Evolutionary conservation across 306 rosid genomes (phyloP), one percentile per base, ranked within the genome.

Genomic region (Prunus campanulata): DNA sequence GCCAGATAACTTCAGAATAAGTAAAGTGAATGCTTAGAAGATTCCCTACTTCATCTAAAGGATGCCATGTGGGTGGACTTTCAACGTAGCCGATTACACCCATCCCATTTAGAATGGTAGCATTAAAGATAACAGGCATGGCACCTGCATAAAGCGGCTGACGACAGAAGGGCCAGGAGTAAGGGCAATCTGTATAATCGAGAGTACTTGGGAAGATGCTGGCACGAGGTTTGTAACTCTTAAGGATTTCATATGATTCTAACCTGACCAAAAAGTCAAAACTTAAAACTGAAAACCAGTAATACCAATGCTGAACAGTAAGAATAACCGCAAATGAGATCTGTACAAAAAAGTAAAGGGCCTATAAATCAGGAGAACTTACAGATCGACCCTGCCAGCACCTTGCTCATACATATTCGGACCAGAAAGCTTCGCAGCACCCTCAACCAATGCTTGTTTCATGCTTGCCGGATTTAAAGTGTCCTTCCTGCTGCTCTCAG

Each of bases 401-500:
- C 99, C 99, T 85, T 95, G 97, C 84, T 95, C 97, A 71, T 85
- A 95, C 90, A 95, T 85, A 84, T 90, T 95, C 11, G 97, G 96
- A 77, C 97, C 96, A 74, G 86, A 49, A 52, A 95, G 97, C 85
- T 89, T 92, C 3, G 96, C 89, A 75, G 99, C 99, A 79, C 99
- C 97, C 90, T 95, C 97, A 22, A 95, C 96, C 78, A 95, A 89
- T 66, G 97, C 99, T 83, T 95, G 99, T 76, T 95, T 95, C 99
- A 92, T 95, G 90, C 97, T 95, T 69, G 99, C 99, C 0, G 99
- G 99, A 86, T 95, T 95, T 81, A 95, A 84, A 68, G 88, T 83
- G 47, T 80, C 72, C 78, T 92, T 89, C 57, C 97, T 89, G 57
- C 70, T 84, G 69, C 74, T 62, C 81, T 90, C 97, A 60, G 99